Base-by-base conservation (phyloP, 1,284 basidiomycete species). In the Cryptococcus hybrid region DNA sequence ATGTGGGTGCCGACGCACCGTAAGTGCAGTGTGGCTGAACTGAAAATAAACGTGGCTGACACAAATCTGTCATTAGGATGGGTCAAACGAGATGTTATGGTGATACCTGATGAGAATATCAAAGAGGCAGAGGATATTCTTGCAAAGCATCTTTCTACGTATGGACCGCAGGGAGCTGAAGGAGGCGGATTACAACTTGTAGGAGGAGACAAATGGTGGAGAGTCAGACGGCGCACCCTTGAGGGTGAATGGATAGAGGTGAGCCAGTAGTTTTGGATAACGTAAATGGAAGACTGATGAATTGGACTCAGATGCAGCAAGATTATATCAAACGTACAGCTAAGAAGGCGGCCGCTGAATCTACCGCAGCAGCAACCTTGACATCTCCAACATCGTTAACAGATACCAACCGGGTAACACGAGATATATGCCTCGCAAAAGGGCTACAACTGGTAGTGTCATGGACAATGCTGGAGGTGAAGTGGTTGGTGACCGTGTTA, bases 181-280 rank as follows among this genome's bases (percentile, higher is more conserved):
- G 68, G 69, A 11, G 63, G 66, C 1, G 74, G 75, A 2, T 50
- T 78, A 7, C 63, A 75, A 59, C 67, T 77, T 3, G 65, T 94
- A 1, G 94, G 93, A 9, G 94, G 93, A 2, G 84, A 86, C 6
- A 90, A 92, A 66, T 97, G 94, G 92, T 98, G 93, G 94, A 90
- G 89, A 74, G 85, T 92, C 7, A 85, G 90, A 48, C 87, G 88
- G 18, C 71, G 88, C 51, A 79, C 84, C 62, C 87, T 81, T n/a
- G 86, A 90, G 64, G 91, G 84, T 3, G 90, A 97, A 76, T 96
- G 93, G 93, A 86, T 96, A 47, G 87, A 79, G 70, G 76, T 78
- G 48, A 63, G 72, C 54, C 48, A 18, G 34, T 47, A 43, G 15
- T n/a, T 42, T 43, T 48, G 36, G 24, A 24, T 24, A 24, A 24